Percentiles rank a stretch among this genome's conserved stretches.
Conservation (phyloP, 176 grass and related monocot species). For the Coix lacrymajobi region DNA sequence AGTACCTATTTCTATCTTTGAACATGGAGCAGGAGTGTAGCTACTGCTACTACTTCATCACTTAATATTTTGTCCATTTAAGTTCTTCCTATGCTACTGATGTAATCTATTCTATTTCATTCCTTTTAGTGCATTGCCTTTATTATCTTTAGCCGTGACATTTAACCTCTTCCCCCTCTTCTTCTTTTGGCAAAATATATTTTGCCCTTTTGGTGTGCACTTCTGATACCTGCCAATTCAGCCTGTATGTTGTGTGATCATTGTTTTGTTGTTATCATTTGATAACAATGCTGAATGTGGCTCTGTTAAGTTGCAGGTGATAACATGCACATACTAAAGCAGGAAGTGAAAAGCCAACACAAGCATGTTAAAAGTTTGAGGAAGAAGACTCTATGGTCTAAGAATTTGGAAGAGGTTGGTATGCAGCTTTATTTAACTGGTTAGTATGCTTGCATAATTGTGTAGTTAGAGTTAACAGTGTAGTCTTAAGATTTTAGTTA, state of each 20-base stretch:
- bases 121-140: neutral
- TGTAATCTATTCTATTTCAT: neutral
- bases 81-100: neutral
- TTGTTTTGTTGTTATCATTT: slow-evolving; percentile 11
- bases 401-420: slow-evolving; percentile 96
- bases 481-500: neutral
- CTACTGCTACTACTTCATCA: neutral
- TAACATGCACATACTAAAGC: slow-evolving; percentile 75
- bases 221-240: neutral
- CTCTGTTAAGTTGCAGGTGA: slow-evolving; percentile 59
- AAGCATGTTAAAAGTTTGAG: slow-evolving; percentile 82
- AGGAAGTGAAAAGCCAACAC: slow-evolving; percentile 83
- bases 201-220: neutral
- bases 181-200: neutral
- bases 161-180: neutral
- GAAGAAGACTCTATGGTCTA: slow-evolving; percentile 94
- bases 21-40: neutral
- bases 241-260: neutral
- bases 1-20: neutral
- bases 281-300: neutral
- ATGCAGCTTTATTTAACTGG: slow-evolving; percentile 27
- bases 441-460: neutral
- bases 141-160: neutral
- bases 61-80: neutral
- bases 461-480: neutral